Evolutionary conservation across 1,284 basidiomycete genomes (phyloP), one percentile per base, ranked within the genome.

Genomic region (Malassezia equina): DNA sequence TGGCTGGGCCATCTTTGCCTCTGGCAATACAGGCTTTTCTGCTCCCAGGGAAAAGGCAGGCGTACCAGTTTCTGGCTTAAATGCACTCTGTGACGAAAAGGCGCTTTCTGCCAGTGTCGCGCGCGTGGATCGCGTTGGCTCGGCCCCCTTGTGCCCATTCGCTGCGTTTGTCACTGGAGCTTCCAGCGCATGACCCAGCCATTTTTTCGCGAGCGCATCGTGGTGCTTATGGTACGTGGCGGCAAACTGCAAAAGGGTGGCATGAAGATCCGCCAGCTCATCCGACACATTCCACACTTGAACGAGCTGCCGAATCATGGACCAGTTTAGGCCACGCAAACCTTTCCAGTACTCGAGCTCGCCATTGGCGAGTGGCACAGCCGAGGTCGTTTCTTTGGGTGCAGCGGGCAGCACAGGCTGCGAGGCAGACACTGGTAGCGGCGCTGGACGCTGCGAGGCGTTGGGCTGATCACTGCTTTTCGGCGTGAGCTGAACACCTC

Each of bases 271-370:
- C 9, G 27, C 48, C 11, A 53, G 44, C 15, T 51, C 56, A 34
- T 52, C 46, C 3, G 48, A 39, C 15, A 21, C 23, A 29, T 58
- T 51, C 19, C 55, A 29, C 17, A 49, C 17, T 40, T 24, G 23
- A 5, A 54, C 24, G 4, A 58, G 19, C 12, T 41, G 17, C 17
- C 39, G 40, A n/a, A 19, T 27, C 13, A 54, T 19, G 23, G 56
- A 58, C 53, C 52, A 54, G 32, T 54, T 58, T 4, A 58, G 43
- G 4, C 55, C 55, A 23, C 55, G 49, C 33, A 57, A 5, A 1
- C 24, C 25, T 29, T n/a, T 48, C 33, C 39, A 57, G n/a, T 36
- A 51, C 13, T 52, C 55, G 9, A 23, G 27, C 17, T 28, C 21
- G 8, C 7, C 24, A 19, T 39, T n/a, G 6, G 28, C 3, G 7